A percentile compares a stretch with the other conserved stretches of the same genome.
Conservation (phyloP, 2,329 filamentous ascomycete genomes). For the Exophiala phaeomuriformis region DNA sequence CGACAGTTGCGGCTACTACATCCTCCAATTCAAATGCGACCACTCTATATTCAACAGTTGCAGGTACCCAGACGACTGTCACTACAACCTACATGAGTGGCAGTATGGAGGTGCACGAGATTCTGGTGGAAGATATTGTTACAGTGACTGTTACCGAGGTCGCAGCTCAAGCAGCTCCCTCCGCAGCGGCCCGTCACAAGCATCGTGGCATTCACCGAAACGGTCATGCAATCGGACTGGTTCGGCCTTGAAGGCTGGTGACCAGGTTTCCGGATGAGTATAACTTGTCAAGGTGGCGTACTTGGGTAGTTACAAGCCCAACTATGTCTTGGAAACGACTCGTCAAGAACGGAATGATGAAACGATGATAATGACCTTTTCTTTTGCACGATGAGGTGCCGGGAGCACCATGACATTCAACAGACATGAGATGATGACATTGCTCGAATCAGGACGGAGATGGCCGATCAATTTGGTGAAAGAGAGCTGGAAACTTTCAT, state of each 20-base stretch:
- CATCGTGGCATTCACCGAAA: slow-evolving; percentile 15
- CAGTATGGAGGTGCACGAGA: slow-evolving; percentile 21
- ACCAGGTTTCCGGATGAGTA: slow-evolving; percentile 10
- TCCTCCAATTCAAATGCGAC: slow-evolving; percentile 6
- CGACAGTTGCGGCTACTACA: neutral
- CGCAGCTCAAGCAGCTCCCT: neutral
- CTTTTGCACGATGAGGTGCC: slow-evolving; percentile 9
- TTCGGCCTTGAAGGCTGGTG: slow-evolving; percentile 6
- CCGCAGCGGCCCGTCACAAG: slow-evolving; percentile 5
- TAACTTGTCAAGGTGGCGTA: slow-evolving; percentile 12
- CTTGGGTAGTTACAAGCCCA: slow-evolving; percentile 18
- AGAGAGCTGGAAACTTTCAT: neutral
- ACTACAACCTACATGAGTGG: slow-evolving; percentile 21
- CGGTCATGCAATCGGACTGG: slow-evolving; percentile 4
- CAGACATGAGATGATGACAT: neutral
- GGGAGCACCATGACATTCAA: slow-evolving; percentile 1
- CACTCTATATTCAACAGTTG: neutral
- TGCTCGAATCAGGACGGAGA: neutral
- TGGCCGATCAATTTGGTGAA: neutral
- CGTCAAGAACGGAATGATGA: slow-evolving; percentile 1
- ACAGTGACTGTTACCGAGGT: slow-evolving; percentile 20
- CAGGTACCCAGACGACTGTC: slow-evolving; percentile 3
- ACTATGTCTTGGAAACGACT: slow-evolving; percentile 21
- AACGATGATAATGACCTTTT: neutral
- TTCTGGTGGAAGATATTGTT: slow-evolving; percentile 25